Evolutionary conservation across 208 protist species (phyloP), one percentile per base, ranked within the genome.

Genomic region (Acanthamoeba divionensis): DNA sequence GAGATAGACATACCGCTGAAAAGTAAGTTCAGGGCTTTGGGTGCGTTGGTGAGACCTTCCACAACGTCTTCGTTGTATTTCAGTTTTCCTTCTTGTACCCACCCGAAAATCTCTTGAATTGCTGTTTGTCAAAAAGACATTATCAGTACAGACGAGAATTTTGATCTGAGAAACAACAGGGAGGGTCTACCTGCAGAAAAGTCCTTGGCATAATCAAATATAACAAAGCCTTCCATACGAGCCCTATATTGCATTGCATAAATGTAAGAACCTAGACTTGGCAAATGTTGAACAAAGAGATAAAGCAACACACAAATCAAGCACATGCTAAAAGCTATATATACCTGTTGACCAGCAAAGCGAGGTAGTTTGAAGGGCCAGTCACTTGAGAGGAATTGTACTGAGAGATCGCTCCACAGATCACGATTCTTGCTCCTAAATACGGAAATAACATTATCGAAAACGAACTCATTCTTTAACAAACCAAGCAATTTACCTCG

Each of bases 391-490:
- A 45, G 36, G 75, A 29, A 57, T 88, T 88, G 55, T 88, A 88
- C 55, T 88, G 79, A 33, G 79, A 88, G 41, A 88, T 88, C 36
- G 79, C 79, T 26, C 92, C 92, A 54, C 92, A 94, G 24, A 90
- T 41, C n/a, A 90, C 54, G 62, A 94, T 91, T n/a, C 85, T 67
- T 0, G 47, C 91, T 9, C 79, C 57, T 71, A 26, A 71, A 71
- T 21, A 79, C 26, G 13, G 13, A 55, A 45, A n/a, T 6, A 67
- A n/a, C 36, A 67, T 67, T 67, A n/a, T n/a, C n/a, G n/a, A n/a
- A n/a, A n/a, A n/a, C n/a, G n/a, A n/a, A n/a, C 36, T 67, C 18
- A 67, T n/a, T 67, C 36, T 7, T n/a, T 9, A 67, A 67, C 15
- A 67, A 6, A 31, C 10, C 18, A 67, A 67, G 36, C 10, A 67